These are phyloP conservation scores for Dryas octopetala DNA, from an alignment of 306 rosid genomes.

Conservation along the genomic window DNA sequence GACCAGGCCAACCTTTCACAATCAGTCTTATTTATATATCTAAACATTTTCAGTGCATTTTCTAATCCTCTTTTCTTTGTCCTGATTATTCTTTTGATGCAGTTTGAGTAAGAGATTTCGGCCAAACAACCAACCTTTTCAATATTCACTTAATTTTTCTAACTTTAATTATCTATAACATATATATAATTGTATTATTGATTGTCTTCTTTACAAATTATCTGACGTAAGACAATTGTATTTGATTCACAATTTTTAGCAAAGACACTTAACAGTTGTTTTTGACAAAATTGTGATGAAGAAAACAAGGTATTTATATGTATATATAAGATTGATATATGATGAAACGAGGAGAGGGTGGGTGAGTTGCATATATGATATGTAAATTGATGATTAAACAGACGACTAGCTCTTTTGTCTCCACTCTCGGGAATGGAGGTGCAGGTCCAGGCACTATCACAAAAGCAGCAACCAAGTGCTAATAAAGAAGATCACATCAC, in stretches of 20 bases:
- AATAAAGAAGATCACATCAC: slow-evolving; percentile 37
- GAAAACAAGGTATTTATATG: not conserved
- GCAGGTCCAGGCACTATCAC: slow-evolving; percentile 53
- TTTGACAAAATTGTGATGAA: slow-evolving; percentile 19
- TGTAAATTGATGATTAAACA: slow-evolving; percentile 44
- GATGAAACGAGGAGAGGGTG: slow-evolving; percentile 3
- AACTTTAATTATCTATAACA: no score
- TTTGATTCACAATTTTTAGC: no score
- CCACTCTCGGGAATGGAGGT: slow-evolving; percentile 55
- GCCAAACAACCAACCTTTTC: slow-evolving; percentile 22
- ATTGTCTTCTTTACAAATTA: no score
- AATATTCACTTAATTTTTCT: no score
- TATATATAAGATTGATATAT: not conserved
- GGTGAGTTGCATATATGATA: slow-evolving; percentile 18
- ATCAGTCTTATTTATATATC: slow-evolving; percentile 13
- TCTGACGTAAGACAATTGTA: no score
- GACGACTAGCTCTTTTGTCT: slow-evolving; percentile 56
- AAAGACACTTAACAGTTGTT: no score
- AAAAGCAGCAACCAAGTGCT: not conserved
- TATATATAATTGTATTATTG: no score
- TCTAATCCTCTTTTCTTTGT: slow-evolving; percentile 18
- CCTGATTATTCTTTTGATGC: slow-evolving; percentile 18
- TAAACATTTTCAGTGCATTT: slow-evolving; percentile 29
- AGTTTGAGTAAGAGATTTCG: slow-evolving; percentile 27
- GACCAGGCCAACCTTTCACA: not conserved